phyloP scores from a whole-genome alignment of 345 rosid genomes.

The Punica granatum region DNA sequence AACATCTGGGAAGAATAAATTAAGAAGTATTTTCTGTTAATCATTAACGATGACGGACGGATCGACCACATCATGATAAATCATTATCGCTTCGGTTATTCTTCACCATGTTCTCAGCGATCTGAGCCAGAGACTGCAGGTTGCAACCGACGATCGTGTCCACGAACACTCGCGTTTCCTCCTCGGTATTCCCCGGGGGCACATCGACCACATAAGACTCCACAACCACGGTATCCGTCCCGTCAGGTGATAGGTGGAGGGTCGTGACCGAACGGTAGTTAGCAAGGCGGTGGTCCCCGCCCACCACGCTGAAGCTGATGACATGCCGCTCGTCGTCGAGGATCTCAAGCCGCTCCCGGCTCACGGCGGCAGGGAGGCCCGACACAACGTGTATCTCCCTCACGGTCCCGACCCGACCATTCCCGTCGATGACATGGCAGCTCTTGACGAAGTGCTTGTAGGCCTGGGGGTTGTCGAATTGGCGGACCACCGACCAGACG shows the following conservation, averaged over 20 bases:
- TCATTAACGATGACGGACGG: not conserved
- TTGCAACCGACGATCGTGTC: constrained; percentile 87
- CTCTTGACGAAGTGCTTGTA: constrained; percentile 80
- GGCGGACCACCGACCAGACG: constrained; percentile 83
- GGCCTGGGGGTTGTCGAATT: constrained; percentile 81
- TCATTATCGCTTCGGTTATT: not conserved
- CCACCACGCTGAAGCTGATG: constrained; percentile 73
- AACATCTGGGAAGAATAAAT: too few relatives aligned
- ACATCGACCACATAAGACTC: constrained; percentile 91
- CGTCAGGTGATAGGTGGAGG: constrained; percentile 40
- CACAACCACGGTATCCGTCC: constrained; percentile 47
- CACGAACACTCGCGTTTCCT: constrained; percentile 72
- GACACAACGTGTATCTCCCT: constrained; percentile 83
- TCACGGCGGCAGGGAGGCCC: constrained; percentile 70
- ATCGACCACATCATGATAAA: not conserved
- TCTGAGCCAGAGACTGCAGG: constrained; percentile 73
- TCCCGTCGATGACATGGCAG: constrained; percentile 66
- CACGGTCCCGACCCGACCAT: constrained; percentile 70
- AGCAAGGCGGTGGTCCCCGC: constrained; percentile 76
- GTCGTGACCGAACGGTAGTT: constrained; percentile 86
- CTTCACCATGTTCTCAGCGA: constrained; percentile 44
- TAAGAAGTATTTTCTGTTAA: not conserved
- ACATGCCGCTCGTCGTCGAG: constrained; percentile 80
- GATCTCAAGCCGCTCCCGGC: constrained; percentile 83
- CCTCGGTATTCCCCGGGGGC: constrained; percentile 72